Evolutionary conservation across 345 rosid genomes (phyloP), one percentile per base, ranked within the genome.

Genomic region (Aquilaria sinensis): DNA sequence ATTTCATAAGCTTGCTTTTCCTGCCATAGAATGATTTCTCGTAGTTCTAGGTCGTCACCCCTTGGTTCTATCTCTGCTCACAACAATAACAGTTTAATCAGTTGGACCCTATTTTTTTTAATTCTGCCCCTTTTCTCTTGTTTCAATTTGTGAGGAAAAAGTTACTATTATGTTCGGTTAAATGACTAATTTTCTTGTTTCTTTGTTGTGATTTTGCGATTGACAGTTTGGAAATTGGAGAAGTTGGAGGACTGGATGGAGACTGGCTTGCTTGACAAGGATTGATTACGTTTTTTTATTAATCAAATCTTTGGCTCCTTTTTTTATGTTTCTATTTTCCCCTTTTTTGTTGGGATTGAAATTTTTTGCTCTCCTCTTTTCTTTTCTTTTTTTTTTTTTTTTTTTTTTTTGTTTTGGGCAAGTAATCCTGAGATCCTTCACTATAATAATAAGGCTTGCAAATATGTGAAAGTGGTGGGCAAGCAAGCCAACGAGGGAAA

Each of bases 201-300:
- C 41, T 68, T 50, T 57, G 11, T 31, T 31, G 56, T 68, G 48
- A 15, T 49, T 34, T 52, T 37, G 52, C 59, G 53, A 60, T 64
- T 16, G 37, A 72, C 89, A 90, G 99, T 77, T 77, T 90, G 97
- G 97, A 93, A 71, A 85, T 94, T 62, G 97, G 84, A 73, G 99
- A 90, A 63, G 81, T 90, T 70, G 99, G 90, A 70, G 95, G 87
- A 57, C 75, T 85, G 77, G 96, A 88, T 68, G 88, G 88, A 48
- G 97, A 94, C 60, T 94, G 99, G 99, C 77, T 90, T 63, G 67
- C 89, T 76, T 90, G 86, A 85, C 77, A 74, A 81, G 79, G 90
- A 81, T 83, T 82, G 85, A 76, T 78, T 74, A 62, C 70, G 30
- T 79, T 81, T 89, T 37, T 81, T 62, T 67, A 60, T 75, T 74